A percentile compares a stretch with the other conserved stretches of the same genome.
These are phyloP conservation scores for Tothia fuscella DNA, from an alignment of 2,329 filamentous ascomycete genomes.

Conservation along the genomic window DNA sequence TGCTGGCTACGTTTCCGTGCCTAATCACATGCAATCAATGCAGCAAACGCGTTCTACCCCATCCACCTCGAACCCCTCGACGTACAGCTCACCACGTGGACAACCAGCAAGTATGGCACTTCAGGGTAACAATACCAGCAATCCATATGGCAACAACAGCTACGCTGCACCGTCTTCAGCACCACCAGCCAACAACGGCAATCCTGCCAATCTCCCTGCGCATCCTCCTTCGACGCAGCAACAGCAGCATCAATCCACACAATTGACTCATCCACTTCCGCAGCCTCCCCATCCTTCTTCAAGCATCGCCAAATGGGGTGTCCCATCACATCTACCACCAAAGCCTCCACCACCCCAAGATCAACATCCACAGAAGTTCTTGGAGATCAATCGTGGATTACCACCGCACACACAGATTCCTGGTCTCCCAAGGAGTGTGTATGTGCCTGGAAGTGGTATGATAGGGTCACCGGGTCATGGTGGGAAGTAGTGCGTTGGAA, in stretches of 20 bases:
- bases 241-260: constrained; percentile 13
- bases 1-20: neutral
- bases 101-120: neutral
- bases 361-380: constrained; percentile 20
- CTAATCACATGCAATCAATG: constrained; percentile 14
- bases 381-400: constrained; percentile 9
- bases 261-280: constrained; percentile 25
- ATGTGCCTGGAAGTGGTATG: too few species aligned
- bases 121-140: neutral
- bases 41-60: neutral
- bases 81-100: neutral
- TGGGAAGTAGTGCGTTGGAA: too few species aligned
- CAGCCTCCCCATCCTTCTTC: constrained; percentile 16
- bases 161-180: neutral
- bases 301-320: constrained; percentile 45
- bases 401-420: neutral
- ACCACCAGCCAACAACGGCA: neutral
- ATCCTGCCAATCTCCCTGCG: neutral
- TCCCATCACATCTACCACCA: constrained; percentile 40
- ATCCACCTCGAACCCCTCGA: neutral
- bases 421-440: constrained; percentile 7
- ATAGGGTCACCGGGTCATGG: too few species aligned
- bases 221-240: constrained; percentile 7
- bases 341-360: constrained; percentile 39
- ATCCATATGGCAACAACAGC: constrained; percentile 1